A percentile compares a stretch with the other conserved stretches of the same genome.
Evolutionary conservation across 1,284 basidiomycete genomes (phyloP).

Genomic region (Ceratobasidium sp.): DNA sequence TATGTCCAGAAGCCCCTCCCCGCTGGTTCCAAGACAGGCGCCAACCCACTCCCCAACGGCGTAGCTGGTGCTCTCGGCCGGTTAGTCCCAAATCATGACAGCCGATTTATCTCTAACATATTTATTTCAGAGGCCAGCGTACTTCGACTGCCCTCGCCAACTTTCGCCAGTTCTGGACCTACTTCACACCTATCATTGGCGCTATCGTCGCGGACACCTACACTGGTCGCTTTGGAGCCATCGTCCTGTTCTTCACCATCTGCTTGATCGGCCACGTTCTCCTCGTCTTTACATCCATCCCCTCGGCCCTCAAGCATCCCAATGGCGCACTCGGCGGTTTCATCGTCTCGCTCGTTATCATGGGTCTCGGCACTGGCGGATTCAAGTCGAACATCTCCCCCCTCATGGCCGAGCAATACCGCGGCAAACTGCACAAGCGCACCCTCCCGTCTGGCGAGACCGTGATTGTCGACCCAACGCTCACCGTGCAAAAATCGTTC

Average conservation of each 20-base stretch:
- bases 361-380: slow-evolving; percentile 77
- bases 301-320: slow-evolving; percentile 57
- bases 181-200: slow-evolving; percentile 55
- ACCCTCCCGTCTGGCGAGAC: slow-evolving; percentile 74
- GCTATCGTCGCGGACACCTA: slow-evolving; percentile 58
- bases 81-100: slow-evolving; percentile 24
- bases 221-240: slow-evolving; percentile 60
- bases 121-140: slow-evolving; percentile 51
- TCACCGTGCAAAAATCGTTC: slow-evolving; percentile 65
- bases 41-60: slow-evolving; percentile 53
- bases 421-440: slow-evolving; percentile 50
- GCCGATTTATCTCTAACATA: slow-evolving; percentile 9
- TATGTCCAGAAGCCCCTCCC: slow-evolving; percentile 50
- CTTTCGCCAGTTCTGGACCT: slow-evolving; percentile 57
- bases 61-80: slow-evolving; percentile 52
- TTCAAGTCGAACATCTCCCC: slow-evolving; percentile 88
- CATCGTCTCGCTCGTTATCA: slow-evolving; percentile 66
- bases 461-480: slow-evolving; percentile 83
- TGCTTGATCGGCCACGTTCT: slow-evolving; percentile 59
- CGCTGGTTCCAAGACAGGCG: slow-evolving; percentile 55
- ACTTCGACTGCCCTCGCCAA: slow-evolving; percentile 54
- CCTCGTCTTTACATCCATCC: slow-evolving; percentile 60
- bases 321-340: slow-evolving; percentile 60
- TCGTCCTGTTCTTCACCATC: slow-evolving; percentile 55
- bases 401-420: slow-evolving; percentile 82